Evolutionary conservation across 1,284 basidiomycete species (phyloP), one percentile per base, ranked within the genome.

Genomic region (Hemileia vastatrix): DNA sequence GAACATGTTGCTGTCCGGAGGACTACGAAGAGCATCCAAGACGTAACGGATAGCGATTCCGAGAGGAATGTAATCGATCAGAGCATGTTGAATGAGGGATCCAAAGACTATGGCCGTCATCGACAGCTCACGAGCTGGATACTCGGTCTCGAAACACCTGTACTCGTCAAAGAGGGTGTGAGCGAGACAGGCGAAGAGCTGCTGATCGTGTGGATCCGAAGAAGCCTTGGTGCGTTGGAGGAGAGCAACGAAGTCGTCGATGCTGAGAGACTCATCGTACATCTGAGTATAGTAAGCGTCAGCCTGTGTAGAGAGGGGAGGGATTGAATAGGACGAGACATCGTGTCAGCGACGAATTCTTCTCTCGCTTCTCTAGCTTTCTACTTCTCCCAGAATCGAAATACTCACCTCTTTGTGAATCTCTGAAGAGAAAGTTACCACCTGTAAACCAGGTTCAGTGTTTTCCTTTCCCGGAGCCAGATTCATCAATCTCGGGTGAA

Each of bases 101-200:
- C 94, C 94, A 70, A 98, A 97, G 40, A 99, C 83, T 71, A 91
- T 88, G 54, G 90, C 94, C 0, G 94, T 97, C 85, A 98, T 92
- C 49, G 86, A 85, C 53, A 98, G 82, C 79, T 98, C 92, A 66
- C 91, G 88, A 33, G 88, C 82, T 15, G 94, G 94, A 73, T 99
- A 94, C 55, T n/a, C n/a, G n/a, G 88, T 87, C 76, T 95, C 90
- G 84, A 98, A 96, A 81, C 96, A 98, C 75, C 93, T 91, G 83
- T 96, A 95, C 80, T 99, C 94, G 83, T 98, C 95, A 77, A 99
- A 97, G 58, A 99, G 84, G 79, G 96, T 96, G 79, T 97, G 93
- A 56, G 98, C 85, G 84, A 95, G 94, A 82, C 92, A 96, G 9
- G 92, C 94, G 75, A 97, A 96, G 64, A 96, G 84, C 79, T 97